A percentile compares a stretch with the other conserved stretches of the same genome.
Evolutionary conservation across 2,329 filamentous ascomycete species (phyloP).

Genomic region (Akanthomyces uredinophilus): DNA sequence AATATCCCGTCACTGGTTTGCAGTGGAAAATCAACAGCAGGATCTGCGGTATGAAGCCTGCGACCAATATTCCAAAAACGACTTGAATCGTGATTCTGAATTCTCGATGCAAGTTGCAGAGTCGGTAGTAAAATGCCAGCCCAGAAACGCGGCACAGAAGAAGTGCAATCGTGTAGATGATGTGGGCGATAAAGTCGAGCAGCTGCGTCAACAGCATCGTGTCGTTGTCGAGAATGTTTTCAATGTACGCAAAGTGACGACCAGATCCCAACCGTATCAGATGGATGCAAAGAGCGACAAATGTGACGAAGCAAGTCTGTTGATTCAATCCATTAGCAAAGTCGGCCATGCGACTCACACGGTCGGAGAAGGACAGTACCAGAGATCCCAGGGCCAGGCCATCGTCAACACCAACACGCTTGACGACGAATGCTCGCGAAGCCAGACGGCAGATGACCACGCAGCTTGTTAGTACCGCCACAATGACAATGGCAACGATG

Average conservation of each 20-base stretch:
- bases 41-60: slow-evolving; percentile 42
- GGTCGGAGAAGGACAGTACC: slow-evolving; percentile 21
- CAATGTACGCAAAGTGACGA: slow-evolving; percentile 39
- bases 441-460: slow-evolving; percentile 31
- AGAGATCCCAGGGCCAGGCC: slow-evolving; percentile 30
- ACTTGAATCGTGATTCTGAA: slow-evolving; percentile 32
- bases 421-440: slow-evolving; percentile 32
- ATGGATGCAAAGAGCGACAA: slow-evolving; percentile 37
- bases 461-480: slow-evolving; percentile 29
- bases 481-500: slow-evolving; percentile 35
- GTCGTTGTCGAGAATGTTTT: slow-evolving; percentile 40
- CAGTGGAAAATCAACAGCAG: slow-evolving; percentile 49
- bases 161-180: slow-evolving; percentile 46
- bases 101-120: slow-evolving; percentile 34
- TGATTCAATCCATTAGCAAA: slow-evolving; percentile 4
- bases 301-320: slow-evolving; percentile 35
- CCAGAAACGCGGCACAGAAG: slow-evolving; percentile 47
- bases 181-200: slow-evolving; percentile 45
- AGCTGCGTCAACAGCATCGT: slow-evolving; percentile 39
- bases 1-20: slow-evolving; percentile 43
- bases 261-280: slow-evolving; percentile 45
- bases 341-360: no score
- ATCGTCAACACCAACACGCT: slow-evolving; percentile 35
- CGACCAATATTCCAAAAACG: slow-evolving; percentile 33
- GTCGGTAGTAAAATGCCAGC: slow-evolving; percentile 45